Conservation (phyloP, 148 eudicot genomes). For the Silene conica region DNA sequence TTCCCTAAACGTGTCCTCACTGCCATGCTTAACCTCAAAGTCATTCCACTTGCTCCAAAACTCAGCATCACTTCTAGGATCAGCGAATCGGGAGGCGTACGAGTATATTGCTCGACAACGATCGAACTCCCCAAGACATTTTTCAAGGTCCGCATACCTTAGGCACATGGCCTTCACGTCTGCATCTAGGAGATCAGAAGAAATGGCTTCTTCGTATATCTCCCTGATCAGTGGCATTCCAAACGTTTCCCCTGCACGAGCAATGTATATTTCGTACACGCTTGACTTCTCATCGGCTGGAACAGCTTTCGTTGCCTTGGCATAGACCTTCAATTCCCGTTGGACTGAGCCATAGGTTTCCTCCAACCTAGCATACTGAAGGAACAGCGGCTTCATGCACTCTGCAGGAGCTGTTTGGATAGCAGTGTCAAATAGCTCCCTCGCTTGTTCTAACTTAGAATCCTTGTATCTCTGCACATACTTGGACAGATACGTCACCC, state of each 20-base stretch:
- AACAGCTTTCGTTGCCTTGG: slow-evolving; percentile 83
- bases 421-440: slow-evolving; percentile 93
- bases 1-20: slow-evolving; percentile 87
- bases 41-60: slow-evolving; percentile 89
- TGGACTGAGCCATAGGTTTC: slow-evolving; percentile 89
- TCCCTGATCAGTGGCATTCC: slow-evolving; percentile 90
- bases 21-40: slow-evolving; percentile 94
- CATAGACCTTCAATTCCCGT: slow-evolving; percentile 86
- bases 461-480: slow-evolving; percentile 83
- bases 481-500: slow-evolving; percentile 88
- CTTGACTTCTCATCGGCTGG: slow-evolving; percentile 81
- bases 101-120: slow-evolving; percentile 67
- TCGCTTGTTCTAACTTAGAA: slow-evolving; percentile 74
- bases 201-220: slow-evolving; percentile 86
- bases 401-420: slow-evolving; percentile 91
- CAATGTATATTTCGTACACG: slow-evolving; percentile 93
- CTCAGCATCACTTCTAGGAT: slow-evolving; percentile 76
- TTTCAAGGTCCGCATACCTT: slow-evolving; percentile 87
- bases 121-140: slow-evolving; percentile 90
- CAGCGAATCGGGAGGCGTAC: slow-evolving; percentile 67
- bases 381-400: slow-evolving; percentile 65
- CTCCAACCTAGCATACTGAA: slow-evolving; percentile 89
- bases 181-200: slow-evolving; percentile 89
- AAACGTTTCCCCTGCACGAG: slow-evolving; percentile 85
- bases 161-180: slow-evolving; percentile 82